A percentile compares a stretch with the other conserved stretches of the same genome.
Evolutionary conservation across 257 asterid genomes (phyloP).

Genomic region (Solanum gandarillasii): DNA sequence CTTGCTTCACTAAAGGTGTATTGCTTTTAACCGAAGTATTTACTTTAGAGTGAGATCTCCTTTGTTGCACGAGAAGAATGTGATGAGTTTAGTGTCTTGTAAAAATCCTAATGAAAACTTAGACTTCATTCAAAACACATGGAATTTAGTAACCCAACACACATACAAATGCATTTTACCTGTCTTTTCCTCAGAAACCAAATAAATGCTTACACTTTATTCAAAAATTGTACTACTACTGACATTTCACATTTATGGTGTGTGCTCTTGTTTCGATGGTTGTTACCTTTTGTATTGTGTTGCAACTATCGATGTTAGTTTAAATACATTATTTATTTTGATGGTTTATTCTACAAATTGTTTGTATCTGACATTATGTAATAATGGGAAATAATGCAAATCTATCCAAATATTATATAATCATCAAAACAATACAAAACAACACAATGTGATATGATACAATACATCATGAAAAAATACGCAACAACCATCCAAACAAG

Average conservation of each 20-base stretch:
- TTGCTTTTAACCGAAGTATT: conserved; percentile 15
- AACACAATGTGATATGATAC: neutral
- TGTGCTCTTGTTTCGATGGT: too few relatives aligned
- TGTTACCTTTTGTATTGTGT: too few relatives aligned
- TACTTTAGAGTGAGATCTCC: conserved; percentile 23
- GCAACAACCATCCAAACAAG: neutral
- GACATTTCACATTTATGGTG: neutral
- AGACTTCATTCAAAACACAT: neutral
- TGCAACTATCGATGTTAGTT: neutral
- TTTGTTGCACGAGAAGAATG: conserved; percentile 23
- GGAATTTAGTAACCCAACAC: conserved; percentile 4
- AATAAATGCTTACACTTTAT: conserved; percentile 19
- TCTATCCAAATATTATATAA: too few relatives aligned
- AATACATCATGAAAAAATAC: neutral
- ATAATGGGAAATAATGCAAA: neutral
- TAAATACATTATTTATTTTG: neutral
- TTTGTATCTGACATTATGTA: neutral
- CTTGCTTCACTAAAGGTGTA: conserved; percentile 16
- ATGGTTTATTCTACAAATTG: neutral
- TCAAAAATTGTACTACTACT: neutral
- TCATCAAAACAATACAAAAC: neutral
- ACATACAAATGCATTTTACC: conserved; percentile 16
- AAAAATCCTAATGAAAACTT: conserved; percentile 30
- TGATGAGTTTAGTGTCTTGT: conserved; percentile 35
- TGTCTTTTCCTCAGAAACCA: conserved; percentile 41